Evolutionary conservation across 495 filamentous ascomycete species (phyloP).

Genomic region (Neurospora terricola): DNA sequence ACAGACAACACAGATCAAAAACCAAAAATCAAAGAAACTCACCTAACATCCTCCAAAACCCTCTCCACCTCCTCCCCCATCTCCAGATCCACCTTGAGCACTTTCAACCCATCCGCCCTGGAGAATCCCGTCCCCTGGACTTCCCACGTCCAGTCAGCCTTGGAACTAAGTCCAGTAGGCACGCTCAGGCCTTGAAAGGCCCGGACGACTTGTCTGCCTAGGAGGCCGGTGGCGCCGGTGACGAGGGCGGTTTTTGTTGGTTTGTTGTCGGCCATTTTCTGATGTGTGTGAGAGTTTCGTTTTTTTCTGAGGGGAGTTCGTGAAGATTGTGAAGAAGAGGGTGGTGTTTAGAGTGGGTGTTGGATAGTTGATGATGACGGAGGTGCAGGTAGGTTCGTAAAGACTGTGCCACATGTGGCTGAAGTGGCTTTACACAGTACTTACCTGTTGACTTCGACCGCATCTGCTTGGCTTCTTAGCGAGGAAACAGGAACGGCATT

Average conservation of each 20-base stretch:
- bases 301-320: neutral
- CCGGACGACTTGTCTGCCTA: slow-evolving; percentile 71
- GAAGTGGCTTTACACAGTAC: neutral
- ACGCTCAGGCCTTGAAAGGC: slow-evolving; percentile 39
- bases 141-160: slow-evolving; percentile 48
- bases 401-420: neutral
- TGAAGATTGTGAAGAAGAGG: neutral
- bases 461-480: neutral
- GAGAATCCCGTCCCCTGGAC: slow-evolving; percentile 70
- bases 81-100: slow-evolving; percentile 68
- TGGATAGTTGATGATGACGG: neutral
- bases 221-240: slow-evolving; percentile 76
- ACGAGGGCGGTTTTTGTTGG: slow-evolving; percentile 51
- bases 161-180: neutral
- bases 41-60: slow-evolving; percentile 57
- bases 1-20: no score
- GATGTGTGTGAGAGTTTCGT: neutral
- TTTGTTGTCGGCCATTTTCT: neutral
- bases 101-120: slow-evolving; percentile 58
- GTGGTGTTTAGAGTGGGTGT: neutral
- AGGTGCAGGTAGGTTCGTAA: no score
- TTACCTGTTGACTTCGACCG: neutral
- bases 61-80: slow-evolving; percentile 50
- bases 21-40: slow-evolving; percentile 8
- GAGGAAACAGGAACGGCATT: no score